phyloP scores from a whole-genome alignment of 2,329 filamentous ascomycete genomes.

The Monosporascus sp. region DNA sequence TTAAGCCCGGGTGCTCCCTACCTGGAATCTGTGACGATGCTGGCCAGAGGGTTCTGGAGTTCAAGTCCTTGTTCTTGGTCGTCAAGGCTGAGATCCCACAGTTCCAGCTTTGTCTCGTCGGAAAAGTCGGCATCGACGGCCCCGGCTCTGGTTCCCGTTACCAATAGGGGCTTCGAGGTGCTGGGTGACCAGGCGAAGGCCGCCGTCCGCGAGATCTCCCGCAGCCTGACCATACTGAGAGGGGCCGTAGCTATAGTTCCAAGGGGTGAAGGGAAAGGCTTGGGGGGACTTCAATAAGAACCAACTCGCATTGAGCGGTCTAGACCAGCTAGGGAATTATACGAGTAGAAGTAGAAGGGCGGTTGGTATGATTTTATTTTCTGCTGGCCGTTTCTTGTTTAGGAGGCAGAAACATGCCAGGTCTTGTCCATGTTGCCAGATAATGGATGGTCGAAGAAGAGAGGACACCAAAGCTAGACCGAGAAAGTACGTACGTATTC shows the following conservation, averaged over 20 bases:
- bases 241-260: background rate
- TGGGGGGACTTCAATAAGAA: conserved; percentile 14
- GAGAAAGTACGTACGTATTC: background rate
- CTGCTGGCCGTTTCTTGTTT: background rate
- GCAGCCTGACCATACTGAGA: conserved; percentile 79
- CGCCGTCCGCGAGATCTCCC: conserved; percentile 94
- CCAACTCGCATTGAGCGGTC: conserved; percentile 28
- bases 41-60: conserved; percentile 71
- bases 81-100: conserved; percentile 90
- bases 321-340: conserved; percentile 25
- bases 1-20: conserved; percentile 35
- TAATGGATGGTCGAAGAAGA: background rate
- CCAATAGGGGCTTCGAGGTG: conserved; percentile 71
- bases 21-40: conserved; percentile 85
- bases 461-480: background rate
- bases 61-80: conserved; percentile 70
- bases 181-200: conserved; percentile 95
- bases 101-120: conserved; percentile 90
- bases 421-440: background rate
- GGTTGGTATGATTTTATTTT: background rate
- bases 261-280: background rate
- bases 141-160: conserved; percentile 89
- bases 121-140: conserved; percentile 97
- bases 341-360: background rate
- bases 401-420: background rate